These are phyloP conservation scores for Euptelea pleiosperma DNA, from an alignment of 164 flowering plant genomes.

Conservation along the genomic window DNA sequence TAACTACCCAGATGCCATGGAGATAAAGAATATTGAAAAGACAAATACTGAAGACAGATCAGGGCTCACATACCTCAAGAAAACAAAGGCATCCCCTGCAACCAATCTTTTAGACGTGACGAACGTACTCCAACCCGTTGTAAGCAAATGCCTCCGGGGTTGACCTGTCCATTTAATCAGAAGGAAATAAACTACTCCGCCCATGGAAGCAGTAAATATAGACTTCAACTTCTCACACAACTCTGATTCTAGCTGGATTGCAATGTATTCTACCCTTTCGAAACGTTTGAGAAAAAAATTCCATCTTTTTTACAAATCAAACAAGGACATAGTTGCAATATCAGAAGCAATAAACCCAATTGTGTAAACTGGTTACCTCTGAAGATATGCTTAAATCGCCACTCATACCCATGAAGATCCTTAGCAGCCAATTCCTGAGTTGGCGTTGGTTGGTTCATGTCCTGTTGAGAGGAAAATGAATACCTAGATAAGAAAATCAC, in stretches of 20 bases:
- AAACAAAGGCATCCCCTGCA: slow-evolving; percentile 89
- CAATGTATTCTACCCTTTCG: too few relatives aligned
- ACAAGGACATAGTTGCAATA: not conserved
- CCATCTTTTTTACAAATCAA: not conserved
- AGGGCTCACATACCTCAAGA: slow-evolving; percentile 50
- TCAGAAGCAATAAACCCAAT: not conserved
- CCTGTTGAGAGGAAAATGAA: slow-evolving; percentile 30
- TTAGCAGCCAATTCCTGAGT: slow-evolving; percentile 69
- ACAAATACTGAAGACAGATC: not conserved
- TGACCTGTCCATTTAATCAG: slow-evolving; percentile 48
- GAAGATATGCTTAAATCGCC: slow-evolving; percentile 80
- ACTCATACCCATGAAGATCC: slow-evolving; percentile 72
- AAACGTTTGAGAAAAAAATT: too few relatives aligned
- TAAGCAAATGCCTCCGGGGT: slow-evolving; percentile 86
- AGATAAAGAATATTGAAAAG: not conserved
- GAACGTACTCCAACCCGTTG: slow-evolving; percentile 94
- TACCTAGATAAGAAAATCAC: not conserved
- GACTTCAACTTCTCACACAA: too few relatives aligned
- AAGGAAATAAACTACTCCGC: not conserved
- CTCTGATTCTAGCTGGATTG: too few relatives aligned
- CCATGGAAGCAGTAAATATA: too few relatives aligned
- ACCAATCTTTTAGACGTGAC: slow-evolving; percentile 82
- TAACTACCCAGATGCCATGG: too few relatives aligned
- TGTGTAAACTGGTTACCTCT: slow-evolving; percentile 40
- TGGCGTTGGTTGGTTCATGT: slow-evolving; percentile 59